Base-by-base conservation (phyloP, 179 eudicot genomes). In the Gypsophila paniculata region DNA sequence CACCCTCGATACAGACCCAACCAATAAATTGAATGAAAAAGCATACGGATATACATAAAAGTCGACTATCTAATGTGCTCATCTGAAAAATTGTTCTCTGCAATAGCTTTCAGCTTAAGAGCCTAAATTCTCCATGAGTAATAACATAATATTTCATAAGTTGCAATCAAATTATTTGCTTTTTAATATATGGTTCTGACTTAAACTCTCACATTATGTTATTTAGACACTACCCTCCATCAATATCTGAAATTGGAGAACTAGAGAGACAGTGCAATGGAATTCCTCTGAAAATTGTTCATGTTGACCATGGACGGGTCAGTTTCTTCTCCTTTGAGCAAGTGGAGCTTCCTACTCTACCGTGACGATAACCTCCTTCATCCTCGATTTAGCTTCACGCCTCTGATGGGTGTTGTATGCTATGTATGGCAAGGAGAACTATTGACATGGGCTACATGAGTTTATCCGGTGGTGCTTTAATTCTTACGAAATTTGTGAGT, bases 281-380 rank as follows among this genome's bases (percentile, higher is more conserved):
- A 60, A 74, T 76, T 65, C 89, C 91, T 70, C 36, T 92, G 23
- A 89, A 84, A 77, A 78, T 90, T 53, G 84, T 86, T 69, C 82
- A 85, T 59, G 86, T 92, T 9, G 97, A 92, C 62, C 87, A 88
- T 72, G 99, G 96, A 34, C 89, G 89, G 60, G 89, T 92, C 17
- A 88, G 91, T 84, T 88, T 90, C 85, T 82, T 95, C 72, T 82
- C 96, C 32, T 86, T 86, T 49, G 82, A 85, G 70, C 76, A 67
- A 79, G 86, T 85, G 25, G 93, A 87, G 69, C 95, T 95, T 67
- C 93, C 91, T 58, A 70, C 74, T 42, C 84, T 92, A 53, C 93
- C 96, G 17, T 95, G 86, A 89, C 26, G 32, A 11, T 1, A 26
- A 42, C 55, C 4, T 39, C 10, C 12, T 53, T 52, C 61, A 52